phyloP scores from a whole-genome alignment of 352 stramenopile species.

The Pythium rishiriense region DNA sequence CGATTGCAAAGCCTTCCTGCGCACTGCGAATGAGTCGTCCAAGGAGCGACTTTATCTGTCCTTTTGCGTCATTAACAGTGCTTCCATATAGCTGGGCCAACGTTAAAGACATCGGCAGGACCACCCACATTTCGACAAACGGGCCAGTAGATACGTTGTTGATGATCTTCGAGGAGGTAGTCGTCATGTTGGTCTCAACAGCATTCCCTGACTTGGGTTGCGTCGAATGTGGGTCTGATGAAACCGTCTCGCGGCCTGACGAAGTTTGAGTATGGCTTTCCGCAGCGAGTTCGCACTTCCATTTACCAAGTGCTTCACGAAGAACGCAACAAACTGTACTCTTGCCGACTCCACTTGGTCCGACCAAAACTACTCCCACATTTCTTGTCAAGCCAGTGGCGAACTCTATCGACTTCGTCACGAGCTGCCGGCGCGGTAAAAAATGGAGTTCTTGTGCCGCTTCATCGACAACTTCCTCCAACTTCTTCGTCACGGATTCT shows the following conservation, averaged over 20 bases:
- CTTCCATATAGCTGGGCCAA: constrained; percentile 25
- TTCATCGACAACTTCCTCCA: constrained; percentile 14
- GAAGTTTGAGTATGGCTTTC: constrained; percentile 7
- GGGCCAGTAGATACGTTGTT: not conserved
- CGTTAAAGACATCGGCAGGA: constrained; percentile 28
- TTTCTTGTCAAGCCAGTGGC: constrained; percentile 3
- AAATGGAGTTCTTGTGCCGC: constrained; percentile 22
- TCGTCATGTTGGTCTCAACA: not conserved
- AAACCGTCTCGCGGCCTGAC: not conserved
- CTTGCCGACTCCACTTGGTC: constrained; percentile 27
- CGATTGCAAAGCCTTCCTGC: constrained; percentile 26
- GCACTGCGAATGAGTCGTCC: constrained; percentile 25
- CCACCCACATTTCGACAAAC: constrained; percentile 18
- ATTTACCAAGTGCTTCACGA: constrained; percentile 14
- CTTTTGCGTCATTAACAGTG: constrained; percentile 24
- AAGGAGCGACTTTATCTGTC: constrained; percentile 26
- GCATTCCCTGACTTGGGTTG: not conserved
- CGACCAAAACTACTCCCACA: constrained; percentile 18
- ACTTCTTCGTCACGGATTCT: constrained; percentile 1
- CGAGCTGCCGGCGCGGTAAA: constrained; percentile 16
- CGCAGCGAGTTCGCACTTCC: constrained; percentile 12
- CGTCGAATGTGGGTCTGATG: not conserved
- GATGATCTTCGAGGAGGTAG: not conserved
- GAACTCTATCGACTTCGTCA: constrained; percentile 8
- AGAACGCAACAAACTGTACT: constrained; percentile 15